These are phyloP conservation scores for Voacanga thouarsii DNA, from an alignment of 257 asterid species.

Conservation along the genomic window DNA sequence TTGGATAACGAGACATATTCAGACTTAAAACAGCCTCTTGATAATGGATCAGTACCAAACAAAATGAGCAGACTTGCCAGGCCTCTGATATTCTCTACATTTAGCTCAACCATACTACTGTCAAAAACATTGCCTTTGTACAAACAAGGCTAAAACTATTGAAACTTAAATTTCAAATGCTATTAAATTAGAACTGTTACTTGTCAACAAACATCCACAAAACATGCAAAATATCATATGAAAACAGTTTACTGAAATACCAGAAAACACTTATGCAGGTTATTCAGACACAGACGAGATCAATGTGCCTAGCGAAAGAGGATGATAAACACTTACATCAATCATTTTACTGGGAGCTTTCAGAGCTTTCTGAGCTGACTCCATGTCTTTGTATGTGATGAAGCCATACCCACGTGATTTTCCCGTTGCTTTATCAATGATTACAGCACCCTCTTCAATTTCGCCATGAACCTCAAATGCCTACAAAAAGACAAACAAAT, in stretches of 20 bases:
- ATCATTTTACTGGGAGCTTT: conserved; percentile 75
- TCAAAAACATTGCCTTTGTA: not conserved
- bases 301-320: not conserved
- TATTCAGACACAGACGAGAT: not conserved
- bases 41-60: not conserved
- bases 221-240: not conserved
- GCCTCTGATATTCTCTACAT: not conserved
- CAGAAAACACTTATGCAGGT: not conserved
- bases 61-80: not conserved
- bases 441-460: conserved; percentile 83
- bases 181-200: not conserved
- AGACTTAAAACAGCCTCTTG: not conserved
- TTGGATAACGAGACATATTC: not conserved
- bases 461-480: conserved; percentile 84
- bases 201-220: not conserved
- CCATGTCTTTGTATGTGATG: conserved; percentile 68
- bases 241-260: not conserved
- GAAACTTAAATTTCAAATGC: not conserved
- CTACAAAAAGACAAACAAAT: conserved; percentile 30
- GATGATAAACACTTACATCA: conserved; percentile 46
- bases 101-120: not conserved
- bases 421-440: conserved; percentile 66
- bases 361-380: conserved; percentile 71
- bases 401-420: conserved; percentile 80
- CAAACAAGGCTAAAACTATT: not conserved